Conservation (phyloP, 1,284 basidiomycete genomes). For the Boletus hoseneyae region DNA sequence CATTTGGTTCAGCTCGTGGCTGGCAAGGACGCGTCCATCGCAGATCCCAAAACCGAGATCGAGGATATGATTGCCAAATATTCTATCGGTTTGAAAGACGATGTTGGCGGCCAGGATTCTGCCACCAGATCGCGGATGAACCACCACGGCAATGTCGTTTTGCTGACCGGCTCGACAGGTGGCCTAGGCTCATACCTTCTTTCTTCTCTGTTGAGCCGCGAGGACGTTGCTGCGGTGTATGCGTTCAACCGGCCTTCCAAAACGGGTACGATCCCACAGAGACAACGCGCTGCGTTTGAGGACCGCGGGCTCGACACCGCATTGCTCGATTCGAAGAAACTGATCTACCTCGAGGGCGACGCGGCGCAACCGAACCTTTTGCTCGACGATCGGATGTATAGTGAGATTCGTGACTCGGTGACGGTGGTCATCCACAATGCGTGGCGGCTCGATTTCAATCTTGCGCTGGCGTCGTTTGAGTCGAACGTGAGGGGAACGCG, state of each 20-base stretch:
- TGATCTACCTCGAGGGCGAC: conserved; percentile 32
- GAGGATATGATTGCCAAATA: conserved; percentile 30
- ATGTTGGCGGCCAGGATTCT: background rate
- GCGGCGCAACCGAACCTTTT: conserved; percentile 24
- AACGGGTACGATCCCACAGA: conserved; percentile 10
- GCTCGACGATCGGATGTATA: conserved; percentile 21
- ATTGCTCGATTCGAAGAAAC: conserved; percentile 29
- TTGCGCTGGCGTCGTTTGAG: conserved; percentile 35
- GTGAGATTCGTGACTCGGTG: conserved; percentile 22
- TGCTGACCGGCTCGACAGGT: conserved; percentile 34
- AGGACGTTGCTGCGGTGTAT: conserved; percentile 27
- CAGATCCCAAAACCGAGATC: conserved; percentile 15
- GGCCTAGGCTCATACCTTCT: conserved; percentile 31
- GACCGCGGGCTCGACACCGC: conserved; percentile 31
- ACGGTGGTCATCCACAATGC: conserved; percentile 20
- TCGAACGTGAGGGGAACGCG: conserved; percentile 28
- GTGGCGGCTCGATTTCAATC: conserved; percentile 38
- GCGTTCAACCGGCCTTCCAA: conserved; percentile 31
- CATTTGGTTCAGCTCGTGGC: conserved; percentile 10
- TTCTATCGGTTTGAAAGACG: conserved; percentile 4
- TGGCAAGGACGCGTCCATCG: background rate
- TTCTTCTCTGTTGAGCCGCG: conserved; percentile 16
- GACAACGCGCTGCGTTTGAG: conserved; percentile 30
- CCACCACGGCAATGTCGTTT: conserved; percentile 12
- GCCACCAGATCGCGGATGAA: too few relatives aligned